phyloP scores from a whole-genome alignment of 495 filamentous ascomycete species.

The Penicillium nucicola region DNA sequence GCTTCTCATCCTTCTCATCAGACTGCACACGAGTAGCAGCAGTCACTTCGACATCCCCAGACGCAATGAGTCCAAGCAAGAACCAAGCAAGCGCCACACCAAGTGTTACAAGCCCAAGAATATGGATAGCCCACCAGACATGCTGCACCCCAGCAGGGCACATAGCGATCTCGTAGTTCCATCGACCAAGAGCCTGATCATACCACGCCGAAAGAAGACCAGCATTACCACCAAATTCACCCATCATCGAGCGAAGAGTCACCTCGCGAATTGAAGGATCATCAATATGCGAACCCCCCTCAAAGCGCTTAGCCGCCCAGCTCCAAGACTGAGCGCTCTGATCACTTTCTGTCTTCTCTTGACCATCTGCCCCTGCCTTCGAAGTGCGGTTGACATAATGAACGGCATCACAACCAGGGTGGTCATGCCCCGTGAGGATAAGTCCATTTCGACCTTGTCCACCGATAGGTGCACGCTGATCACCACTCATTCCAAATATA shows the following conservation, averaged over 20 bases:
- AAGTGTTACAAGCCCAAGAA: constrained; percentile 59
- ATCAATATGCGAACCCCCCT: background rate
- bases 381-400: constrained; percentile 64
- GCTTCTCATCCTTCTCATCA: background rate
- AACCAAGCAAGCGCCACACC: constrained; percentile 16
- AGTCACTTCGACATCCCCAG: background rate
- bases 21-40: background rate
- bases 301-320: constrained; percentile 34
- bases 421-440: constrained; percentile 90
- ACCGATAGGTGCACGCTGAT: constrained; percentile 42
- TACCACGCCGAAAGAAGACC: constrained; percentile 89
- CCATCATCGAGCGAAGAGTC: constrained; percentile 99
- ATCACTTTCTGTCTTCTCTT: constrained; percentile 17
- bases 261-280: constrained; percentile 68
- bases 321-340: constrained; percentile 22
- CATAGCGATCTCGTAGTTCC: constrained; percentile 74
- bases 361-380: background rate
- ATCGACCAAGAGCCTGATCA: constrained; percentile 62
- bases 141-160: constrained; percentile 84
- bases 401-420: constrained; percentile 84
- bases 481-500: constrained; percentile 71
- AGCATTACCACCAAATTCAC: constrained; percentile 83
- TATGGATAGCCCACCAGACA: constrained; percentile 89
- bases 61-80: background rate
- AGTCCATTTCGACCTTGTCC: constrained; percentile 67